Evolutionary conservation across 306 rosid genomes (phyloP), one percentile per base, ranked within the genome.

Genomic region (Quercus gilva): DNA sequence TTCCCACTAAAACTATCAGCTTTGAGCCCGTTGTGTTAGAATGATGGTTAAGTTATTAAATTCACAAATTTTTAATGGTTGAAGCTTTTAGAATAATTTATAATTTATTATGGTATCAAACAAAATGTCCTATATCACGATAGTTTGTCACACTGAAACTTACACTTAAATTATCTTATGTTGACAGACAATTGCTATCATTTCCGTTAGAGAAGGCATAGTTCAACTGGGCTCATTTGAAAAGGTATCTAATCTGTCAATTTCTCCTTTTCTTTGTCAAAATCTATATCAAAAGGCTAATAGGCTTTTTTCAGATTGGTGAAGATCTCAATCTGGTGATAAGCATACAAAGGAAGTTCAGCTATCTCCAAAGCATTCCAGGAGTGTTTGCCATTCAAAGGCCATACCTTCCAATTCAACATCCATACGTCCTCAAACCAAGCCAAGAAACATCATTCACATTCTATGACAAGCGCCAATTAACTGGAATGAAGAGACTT

Each of bases 161-260:
- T 0, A 12, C 51, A 23, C 52, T 79, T 28, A 33, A n/a, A 31
- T 51, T 6, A 13, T 29, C 59, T 63, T 14, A 51, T 65, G 51
- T 82, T 82, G 71, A 76, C 81, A 91, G 98, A 94, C 91, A 41
- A 92, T 94, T 80, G 91, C 88, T 21, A 69, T 86, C 64, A 88
- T 94, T 80, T 91, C 94, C 21, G 97, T 94, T 23, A 90, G 91
- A 87, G 97, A 92, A 85, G 98, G 97, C 83, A 74, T 94, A 67
- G 86, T 92, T 82, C 98, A 94, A 77, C 86, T 94, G 43, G 98
- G 97, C 21, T 94, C 98, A 1, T 90, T 94, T 63, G 84, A 87
- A 79, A 91, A 92, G 94, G 97, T 90, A 8, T 73, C 43, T 25
- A 26, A 31, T 63, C 67, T 64, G 55, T 55, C 37, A 43, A 61